Conservation (phyloP, 192 early-diverging fungal genomes). For the Tieghemiomyces parasiticus region DNA sequence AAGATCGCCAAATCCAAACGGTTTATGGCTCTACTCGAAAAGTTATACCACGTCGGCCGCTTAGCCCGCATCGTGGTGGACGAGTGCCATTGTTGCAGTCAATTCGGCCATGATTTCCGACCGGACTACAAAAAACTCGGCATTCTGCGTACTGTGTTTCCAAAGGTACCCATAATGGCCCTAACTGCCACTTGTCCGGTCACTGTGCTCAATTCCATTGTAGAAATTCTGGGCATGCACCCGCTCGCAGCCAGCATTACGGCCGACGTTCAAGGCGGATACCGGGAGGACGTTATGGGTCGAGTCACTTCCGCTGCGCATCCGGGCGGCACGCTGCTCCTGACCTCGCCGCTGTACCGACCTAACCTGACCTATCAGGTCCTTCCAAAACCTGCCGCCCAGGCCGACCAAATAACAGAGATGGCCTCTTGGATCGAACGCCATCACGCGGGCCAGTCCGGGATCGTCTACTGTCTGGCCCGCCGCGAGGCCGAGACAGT, state of each 20-base stretch:
- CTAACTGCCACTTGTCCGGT: conserved; percentile 62
- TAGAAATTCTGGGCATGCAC: conserved; percentile 30
- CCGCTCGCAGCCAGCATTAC: not conserved
- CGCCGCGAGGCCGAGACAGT: conserved; percentile 44
- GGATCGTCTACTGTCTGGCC: conserved; percentile 56
- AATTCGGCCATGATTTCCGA: conserved; percentile 39
- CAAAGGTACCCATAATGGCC: conserved; percentile 50
- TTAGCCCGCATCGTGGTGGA: conserved; percentile 32
- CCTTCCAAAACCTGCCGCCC: conserved; percentile 24
- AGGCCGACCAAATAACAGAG: conserved; percentile 25
- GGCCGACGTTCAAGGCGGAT: not conserved
- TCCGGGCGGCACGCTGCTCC: conserved; percentile 34
- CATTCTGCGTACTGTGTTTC: conserved; percentile 36
- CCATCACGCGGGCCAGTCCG: conserved; percentile 28
- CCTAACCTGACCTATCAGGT: conserved; percentile 49
- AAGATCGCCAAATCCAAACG: conserved; percentile 28
- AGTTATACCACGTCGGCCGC: conserved; percentile 20
- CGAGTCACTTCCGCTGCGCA: conserved; percentile 14
- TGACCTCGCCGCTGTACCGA: conserved; percentile 43
- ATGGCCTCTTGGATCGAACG: conserved; percentile 39
- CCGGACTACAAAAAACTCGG: conserved; percentile 33
- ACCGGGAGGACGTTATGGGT: conserved; percentile 11
- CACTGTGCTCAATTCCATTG: conserved; percentile 32
- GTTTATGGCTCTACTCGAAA: conserved; percentile 24
- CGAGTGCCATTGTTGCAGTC: conserved; percentile 35